Conservation (phyloP, 1,139 yeast genomes). For the Hemisphaericaspora xylanilytica region DNA sequence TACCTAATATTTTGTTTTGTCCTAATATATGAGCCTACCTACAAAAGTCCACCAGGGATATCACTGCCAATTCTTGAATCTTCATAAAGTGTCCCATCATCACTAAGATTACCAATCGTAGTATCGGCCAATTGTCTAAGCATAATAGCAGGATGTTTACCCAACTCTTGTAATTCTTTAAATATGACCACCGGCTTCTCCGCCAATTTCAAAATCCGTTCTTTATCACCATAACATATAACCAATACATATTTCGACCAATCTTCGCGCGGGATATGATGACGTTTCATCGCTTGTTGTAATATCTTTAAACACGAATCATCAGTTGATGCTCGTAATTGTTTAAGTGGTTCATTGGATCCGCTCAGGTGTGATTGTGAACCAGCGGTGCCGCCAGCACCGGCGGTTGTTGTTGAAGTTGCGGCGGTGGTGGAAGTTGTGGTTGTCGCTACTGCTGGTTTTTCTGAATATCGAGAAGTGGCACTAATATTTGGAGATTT, state of each 20-base stretch:
- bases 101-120: constrained; percentile 29
- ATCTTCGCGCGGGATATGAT: constrained; percentile 74
- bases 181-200: constrained; percentile 91
- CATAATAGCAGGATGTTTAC: constrained; percentile 92
- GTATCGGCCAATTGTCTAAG: constrained; percentile 68
- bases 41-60: constrained; percentile 57
- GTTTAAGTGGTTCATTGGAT: constrained; percentile 70
- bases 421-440: constrained; percentile 6
- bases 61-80: constrained; percentile 47
- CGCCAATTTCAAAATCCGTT: constrained; percentile 74
- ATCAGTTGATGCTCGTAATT: constrained; percentile 82
- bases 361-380: constrained; percentile 1
- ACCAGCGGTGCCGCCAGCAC: constrained; percentile 2
- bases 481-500: too few relatives aligned
- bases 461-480: too few relatives aligned
- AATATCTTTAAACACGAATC: constrained; percentile 89
- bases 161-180: constrained; percentile 82
- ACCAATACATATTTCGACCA: constrained; percentile 89
- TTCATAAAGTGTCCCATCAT: constrained; percentile 33
- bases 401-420: constrained; percentile 3
- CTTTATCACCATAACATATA: constrained; percentile 89
- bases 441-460: constrained; percentile 5
- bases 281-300: constrained; percentile 87
- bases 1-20: neutral
- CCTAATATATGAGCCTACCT: constrained; percentile 4